Percentiles rank a stretch among this genome's conserved stretches.
These are phyloP conservation scores for Galium porrigens DNA, from an alignment of 305 asterid genomes.

Conservation along the genomic window DNA sequence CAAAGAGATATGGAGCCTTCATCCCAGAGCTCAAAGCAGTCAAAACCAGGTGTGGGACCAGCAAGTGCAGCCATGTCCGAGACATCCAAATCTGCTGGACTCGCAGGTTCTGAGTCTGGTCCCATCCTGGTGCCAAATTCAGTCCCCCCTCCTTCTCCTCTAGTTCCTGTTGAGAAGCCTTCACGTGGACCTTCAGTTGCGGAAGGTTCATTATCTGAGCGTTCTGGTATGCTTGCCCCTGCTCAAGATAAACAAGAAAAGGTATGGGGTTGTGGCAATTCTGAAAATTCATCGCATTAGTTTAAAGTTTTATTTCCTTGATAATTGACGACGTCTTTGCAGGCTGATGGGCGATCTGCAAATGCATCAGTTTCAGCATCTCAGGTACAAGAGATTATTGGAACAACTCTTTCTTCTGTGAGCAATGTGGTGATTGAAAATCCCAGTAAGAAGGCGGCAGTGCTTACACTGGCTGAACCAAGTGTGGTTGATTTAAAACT, in stretches of 20 bases:
- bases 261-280: constrained; percentile 15
- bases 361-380: constrained; percentile 29
- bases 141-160: constrained; percentile 16
- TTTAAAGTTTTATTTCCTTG: constrained; percentile 8
- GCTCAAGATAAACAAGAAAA: constrained; percentile 23
- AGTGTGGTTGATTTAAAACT: constrained; percentile 18
- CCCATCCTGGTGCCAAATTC: constrained; percentile 18
- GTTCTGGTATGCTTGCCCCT: constrained; percentile 20
- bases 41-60: constrained; percentile 35
- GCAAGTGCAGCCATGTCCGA: constrained; percentile 25
- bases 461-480: constrained; percentile 20
- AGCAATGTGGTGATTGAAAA: constrained; percentile 21
- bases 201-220: constrained; percentile 22
- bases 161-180: constrained; percentile 20
- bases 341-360: constrained; percentile 31
- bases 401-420: constrained; percentile 19
- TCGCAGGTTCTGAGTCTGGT: constrained; percentile 21
- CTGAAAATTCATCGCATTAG: constrained; percentile 15
- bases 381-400: constrained; percentile 26
- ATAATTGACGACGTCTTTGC: constrained; percentile 16
- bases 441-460: constrained; percentile 20
- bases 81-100: constrained; percentile 15
- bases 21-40: constrained; percentile 24
- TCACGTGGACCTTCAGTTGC: constrained; percentile 20
- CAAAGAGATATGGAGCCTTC: constrained; percentile 30